Evolutionary conservation across 2,329 filamentous ascomycete genomes (phyloP).

Genomic region (Dissoconium aciculare): DNA sequence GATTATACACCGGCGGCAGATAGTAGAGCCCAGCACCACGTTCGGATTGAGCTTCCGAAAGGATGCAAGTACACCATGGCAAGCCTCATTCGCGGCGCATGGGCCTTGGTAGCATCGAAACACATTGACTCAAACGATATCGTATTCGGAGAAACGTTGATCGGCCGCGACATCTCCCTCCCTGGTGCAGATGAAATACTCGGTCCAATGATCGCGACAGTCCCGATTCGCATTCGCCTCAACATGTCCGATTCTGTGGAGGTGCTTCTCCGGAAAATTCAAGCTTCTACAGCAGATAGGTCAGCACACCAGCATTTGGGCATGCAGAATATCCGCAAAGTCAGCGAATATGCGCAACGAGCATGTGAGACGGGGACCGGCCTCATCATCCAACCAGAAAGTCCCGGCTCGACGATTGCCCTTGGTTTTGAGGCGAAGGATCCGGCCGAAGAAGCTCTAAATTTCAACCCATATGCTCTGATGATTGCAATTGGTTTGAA

Average conservation of each 20-base stretch:
- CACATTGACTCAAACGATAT: conserved; percentile 22
- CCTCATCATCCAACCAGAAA: conserved; percentile 37
- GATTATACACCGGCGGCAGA: conserved; percentile 14
- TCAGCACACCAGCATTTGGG: conserved; percentile 27
- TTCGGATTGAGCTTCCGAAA: conserved; percentile 6
- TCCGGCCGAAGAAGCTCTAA: conserved; percentile 11
- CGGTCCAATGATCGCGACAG: conserved; percentile 27
- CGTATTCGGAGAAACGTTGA: conserved; percentile 23
- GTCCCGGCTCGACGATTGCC: conserved; percentile 9
- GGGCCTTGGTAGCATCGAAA: conserved; percentile 19
- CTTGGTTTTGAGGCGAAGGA: conserved; percentile 13
- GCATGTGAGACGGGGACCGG: conserved; percentile 43
- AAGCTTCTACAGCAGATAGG: conserved; percentile 14
- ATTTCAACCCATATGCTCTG: conserved; percentile 28
- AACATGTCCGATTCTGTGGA: conserved; percentile 17
- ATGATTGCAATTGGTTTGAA: too few relatives aligned
- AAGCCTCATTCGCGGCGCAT: conserved; percentile 19
- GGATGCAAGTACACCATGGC: conserved; percentile 7
- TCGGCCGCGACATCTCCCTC: conserved; percentile 24
- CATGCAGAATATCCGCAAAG: conserved; percentile 24
- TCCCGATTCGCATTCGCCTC: conserved; percentile 25
- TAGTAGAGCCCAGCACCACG: conserved; percentile 14
- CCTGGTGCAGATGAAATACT: conserved; percentile 8
- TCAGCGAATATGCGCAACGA: conserved; percentile 38
- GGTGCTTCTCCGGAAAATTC: conserved; percentile 9